Percentiles rank a stretch among this genome's conserved stretches.
Evolutionary conservation across 768 basidiomycete species (phyloP).

Genomic region (Collybiopsis luxurians): DNA sequence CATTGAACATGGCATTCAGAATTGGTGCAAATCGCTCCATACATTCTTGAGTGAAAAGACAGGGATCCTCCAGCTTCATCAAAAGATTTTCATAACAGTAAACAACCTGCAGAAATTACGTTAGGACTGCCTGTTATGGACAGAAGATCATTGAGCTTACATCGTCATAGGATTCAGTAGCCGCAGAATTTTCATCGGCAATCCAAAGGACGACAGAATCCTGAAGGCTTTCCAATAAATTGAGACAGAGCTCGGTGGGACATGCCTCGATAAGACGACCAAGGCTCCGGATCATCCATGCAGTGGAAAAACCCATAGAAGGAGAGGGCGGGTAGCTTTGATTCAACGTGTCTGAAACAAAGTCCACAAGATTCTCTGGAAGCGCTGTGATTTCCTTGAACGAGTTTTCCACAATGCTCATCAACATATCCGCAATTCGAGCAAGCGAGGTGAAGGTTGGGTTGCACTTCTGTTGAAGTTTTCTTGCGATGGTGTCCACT

Average conservation of each 20-base stretch:
- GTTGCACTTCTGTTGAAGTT: slow-evolving; percentile 38
- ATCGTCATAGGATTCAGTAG: slow-evolving; percentile 50
- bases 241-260: slow-evolving; percentile 42
- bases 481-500: slow-evolving; percentile 53
- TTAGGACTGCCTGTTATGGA: slow-evolving; percentile 25
- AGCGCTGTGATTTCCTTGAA: slow-evolving; percentile 43
- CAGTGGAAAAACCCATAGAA: slow-evolving; percentile 46
- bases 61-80: slow-evolving; percentile 41
- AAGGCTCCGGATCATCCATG: slow-evolving; percentile 64
- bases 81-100: slow-evolving; percentile 62
- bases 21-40: slow-evolving; percentile 48
- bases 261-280: slow-evolving; percentile 53
- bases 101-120: slow-evolving; percentile 41
- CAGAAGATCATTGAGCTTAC: slow-evolving; percentile 16
- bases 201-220: slow-evolving; percentile 63
- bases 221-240: slow-evolving; percentile 46
- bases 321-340: slow-evolving; percentile 67
- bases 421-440: slow-evolving; percentile 60
- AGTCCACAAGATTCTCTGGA: slow-evolving; percentile 52
- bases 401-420: slow-evolving; percentile 50
- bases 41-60: slow-evolving; percentile 36
- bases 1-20: slow-evolving; percentile 56
- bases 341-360: slow-evolving; percentile 57
- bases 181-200: slow-evolving; percentile 50
- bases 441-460: slow-evolving; percentile 39